Evolutionary conservation across 257 asterid genomes (phyloP).

Genomic region (Eucommia ulmoides): DNA sequence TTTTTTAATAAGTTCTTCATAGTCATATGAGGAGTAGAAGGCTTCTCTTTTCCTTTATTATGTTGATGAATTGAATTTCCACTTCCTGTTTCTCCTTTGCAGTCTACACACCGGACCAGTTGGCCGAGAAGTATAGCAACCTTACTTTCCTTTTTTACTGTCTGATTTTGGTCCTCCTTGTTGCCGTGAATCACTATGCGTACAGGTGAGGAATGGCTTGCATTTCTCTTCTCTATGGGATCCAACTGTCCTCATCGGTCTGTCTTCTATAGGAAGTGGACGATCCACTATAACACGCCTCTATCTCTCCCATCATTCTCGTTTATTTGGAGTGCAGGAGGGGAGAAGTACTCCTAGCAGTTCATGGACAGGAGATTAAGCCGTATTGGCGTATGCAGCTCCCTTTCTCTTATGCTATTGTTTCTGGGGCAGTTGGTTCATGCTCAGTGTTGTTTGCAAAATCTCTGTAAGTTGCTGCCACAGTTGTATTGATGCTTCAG

Average conservation of each 20-base stretch:
- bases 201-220: slow-evolving; percentile 34
- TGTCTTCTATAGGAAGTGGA: too few relatives aligned
- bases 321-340: too few relatives aligned
- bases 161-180: slow-evolving; percentile 54
- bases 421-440: slow-evolving; percentile 94
- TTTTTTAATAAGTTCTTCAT: too few relatives aligned
- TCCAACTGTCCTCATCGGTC: background rate
- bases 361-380: slow-evolving; percentile 51
- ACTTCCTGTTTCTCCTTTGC: slow-evolving; percentile 14
- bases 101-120: slow-evolving; percentile 88
- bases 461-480: slow-evolving; percentile 56
- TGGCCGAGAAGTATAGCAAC: slow-evolving; percentile 84
- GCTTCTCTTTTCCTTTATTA: too few relatives aligned
- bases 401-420: slow-evolving; percentile 89
- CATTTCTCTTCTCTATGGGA: background rate
- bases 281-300: too few relatives aligned
- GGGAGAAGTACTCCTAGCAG: slow-evolving; percentile 56
- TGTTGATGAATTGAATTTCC: background rate
- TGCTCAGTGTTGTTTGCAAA: slow-evolving; percentile 92
- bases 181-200: slow-evolving; percentile 51
- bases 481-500: slow-evolving; percentile 11
- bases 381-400: slow-evolving; percentile 87
- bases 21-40: background rate
- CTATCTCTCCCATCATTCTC: too few relatives aligned
- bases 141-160: slow-evolving; percentile 75